phyloP scores from a whole-genome alignment of 2,329 filamentous ascomycete species.

The Arthrobotrys sinensis region DNA sequence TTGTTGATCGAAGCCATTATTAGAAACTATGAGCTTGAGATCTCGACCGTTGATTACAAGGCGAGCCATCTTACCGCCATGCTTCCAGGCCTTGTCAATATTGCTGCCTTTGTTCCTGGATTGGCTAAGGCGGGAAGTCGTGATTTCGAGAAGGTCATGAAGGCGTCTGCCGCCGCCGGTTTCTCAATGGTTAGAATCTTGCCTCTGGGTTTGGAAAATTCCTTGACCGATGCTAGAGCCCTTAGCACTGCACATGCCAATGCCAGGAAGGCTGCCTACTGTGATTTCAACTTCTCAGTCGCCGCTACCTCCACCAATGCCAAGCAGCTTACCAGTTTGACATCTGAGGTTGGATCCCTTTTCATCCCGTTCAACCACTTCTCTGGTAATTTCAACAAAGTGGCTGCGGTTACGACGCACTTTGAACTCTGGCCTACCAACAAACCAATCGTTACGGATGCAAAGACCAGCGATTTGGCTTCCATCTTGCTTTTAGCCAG shows the following conservation, averaged over 20 bases:
- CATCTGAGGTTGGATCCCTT: slow-evolving; percentile 81
- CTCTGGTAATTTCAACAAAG: slow-evolving; percentile 86
- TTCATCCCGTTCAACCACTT: slow-evolving; percentile 88
- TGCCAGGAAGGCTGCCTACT: slow-evolving; percentile 77
- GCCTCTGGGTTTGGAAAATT: slow-evolving; percentile 80
- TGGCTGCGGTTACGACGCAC: slow-evolving; percentile 82
- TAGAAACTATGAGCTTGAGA: slow-evolving; percentile 86
- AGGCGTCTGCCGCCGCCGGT: slow-evolving; percentile 80
- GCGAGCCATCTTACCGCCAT: slow-evolving; percentile 85
- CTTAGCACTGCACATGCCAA: slow-evolving; percentile 81
- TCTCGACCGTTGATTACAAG: slow-evolving; percentile 89
- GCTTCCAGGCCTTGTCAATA: slow-evolving; percentile 82
- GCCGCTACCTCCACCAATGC: slow-evolving; percentile 81
- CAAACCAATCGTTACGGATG: slow-evolving; percentile 86
- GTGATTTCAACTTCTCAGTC: slow-evolving; percentile 86
- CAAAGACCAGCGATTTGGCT: slow-evolving; percentile 84
- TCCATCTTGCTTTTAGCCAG: slow-evolving; percentile 83
- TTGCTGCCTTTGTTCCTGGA: slow-evolving; percentile 84
- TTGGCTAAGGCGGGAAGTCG: slow-evolving; percentile 76
- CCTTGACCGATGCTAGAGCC: slow-evolving; percentile 80
- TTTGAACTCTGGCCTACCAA: slow-evolving; percentile 83
- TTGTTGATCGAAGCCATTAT: slow-evolving; percentile 94
- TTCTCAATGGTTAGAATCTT: slow-evolving; percentile 87
- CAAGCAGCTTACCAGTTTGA: slow-evolving; percentile 80
- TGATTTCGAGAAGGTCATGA: slow-evolving; percentile 79